Conservation (phyloP, 2,329 filamentous ascomycete genomes). For the Scorias spongiosa region DNA sequence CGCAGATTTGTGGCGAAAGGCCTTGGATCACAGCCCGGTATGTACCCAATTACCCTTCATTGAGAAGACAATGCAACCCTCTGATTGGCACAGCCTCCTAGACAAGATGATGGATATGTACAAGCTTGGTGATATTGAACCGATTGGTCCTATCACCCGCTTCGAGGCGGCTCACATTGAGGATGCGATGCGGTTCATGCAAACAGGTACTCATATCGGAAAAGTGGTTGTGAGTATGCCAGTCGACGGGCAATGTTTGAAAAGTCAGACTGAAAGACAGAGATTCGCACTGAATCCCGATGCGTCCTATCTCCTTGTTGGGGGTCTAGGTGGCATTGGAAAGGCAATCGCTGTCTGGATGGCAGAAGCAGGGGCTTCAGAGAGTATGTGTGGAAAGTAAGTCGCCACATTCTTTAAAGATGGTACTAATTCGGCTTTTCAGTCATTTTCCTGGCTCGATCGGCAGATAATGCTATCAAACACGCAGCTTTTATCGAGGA, state of each 20-base stretch:
- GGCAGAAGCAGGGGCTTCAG: slow-evolving; percentile 6
- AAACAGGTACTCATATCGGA: slow-evolving; percentile 10
- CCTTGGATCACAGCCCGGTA: neutral
- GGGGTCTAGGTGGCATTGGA: slow-evolving; percentile 12
- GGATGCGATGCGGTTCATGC: slow-evolving; percentile 7
- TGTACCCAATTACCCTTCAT: neutral
- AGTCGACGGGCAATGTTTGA: neutral
- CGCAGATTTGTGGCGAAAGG: neutral
- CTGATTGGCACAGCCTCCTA: no score
- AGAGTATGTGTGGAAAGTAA: no score
- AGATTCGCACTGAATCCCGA: neutral
- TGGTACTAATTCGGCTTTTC: no score
- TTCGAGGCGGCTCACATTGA: slow-evolving; percentile 3
- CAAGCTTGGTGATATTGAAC: no score
- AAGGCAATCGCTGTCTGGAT: slow-evolving; percentile 7
- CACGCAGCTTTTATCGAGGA: slow-evolving; percentile 1
- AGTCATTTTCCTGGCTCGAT: slow-evolving; percentile 6
- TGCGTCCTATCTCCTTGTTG: slow-evolving; percentile 9
- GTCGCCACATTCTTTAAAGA: no score
- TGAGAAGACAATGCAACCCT: no score
- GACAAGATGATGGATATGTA: no score
- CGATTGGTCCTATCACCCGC: neutral
- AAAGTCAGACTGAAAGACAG: neutral
- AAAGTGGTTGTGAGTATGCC: slow-evolving; percentile 8
- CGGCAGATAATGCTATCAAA: slow-evolving; percentile 1